These are phyloP conservation scores for Tricholoma sp. DNA, from an alignment of 768 basidiomycete species.

Conservation along the genomic window DNA sequence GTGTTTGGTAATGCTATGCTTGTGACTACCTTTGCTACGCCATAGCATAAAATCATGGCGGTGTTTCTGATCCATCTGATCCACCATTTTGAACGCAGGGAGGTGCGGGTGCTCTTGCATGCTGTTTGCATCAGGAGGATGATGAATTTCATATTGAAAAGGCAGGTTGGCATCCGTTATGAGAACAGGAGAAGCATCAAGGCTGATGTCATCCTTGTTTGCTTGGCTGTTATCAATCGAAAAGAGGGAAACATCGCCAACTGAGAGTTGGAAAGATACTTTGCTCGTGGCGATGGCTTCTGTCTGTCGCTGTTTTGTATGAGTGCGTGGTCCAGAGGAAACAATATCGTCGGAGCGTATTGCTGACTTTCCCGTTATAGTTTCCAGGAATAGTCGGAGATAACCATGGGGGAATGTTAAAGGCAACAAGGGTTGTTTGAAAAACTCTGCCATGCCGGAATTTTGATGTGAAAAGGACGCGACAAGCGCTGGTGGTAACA, in stretches of 20 bases:
- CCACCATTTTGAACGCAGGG: slow-evolving; percentile 52
- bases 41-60: slow-evolving; percentile 49
- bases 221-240: slow-evolving; percentile 30
- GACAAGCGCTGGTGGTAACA: slow-evolving; percentile 36
- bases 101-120: slow-evolving; percentile 24
- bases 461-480: slow-evolving; percentile 9
- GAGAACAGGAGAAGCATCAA: slow-evolving; percentile 57
- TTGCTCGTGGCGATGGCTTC: neutral
- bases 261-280: slow-evolving; percentile 1
- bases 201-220: slow-evolving; percentile 8
- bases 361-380: slow-evolving; percentile 21
- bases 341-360: slow-evolving; percentile 8
- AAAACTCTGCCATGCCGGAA: slow-evolving; percentile 34
- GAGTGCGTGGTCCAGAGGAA: neutral
- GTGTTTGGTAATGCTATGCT: slow-evolving; percentile 14
- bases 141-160: slow-evolving; percentile 48
- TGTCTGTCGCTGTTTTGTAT: neutral
- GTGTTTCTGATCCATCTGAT: slow-evolving; percentile 53
- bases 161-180: slow-evolving; percentile 68
- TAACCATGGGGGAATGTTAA: slow-evolving; percentile 46
- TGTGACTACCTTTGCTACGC: slow-evolving; percentile 41
- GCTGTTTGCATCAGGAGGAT: slow-evolving; percentile 32
- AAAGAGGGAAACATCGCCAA: slow-evolving; percentile 53
- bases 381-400: slow-evolving; percentile 49
- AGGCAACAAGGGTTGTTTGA: slow-evolving; percentile 54